Evolutionary conservation across 192 early-diverging fungal genomes (phyloP).

Genomic region (Entomortierella chlamydospora): DNA sequence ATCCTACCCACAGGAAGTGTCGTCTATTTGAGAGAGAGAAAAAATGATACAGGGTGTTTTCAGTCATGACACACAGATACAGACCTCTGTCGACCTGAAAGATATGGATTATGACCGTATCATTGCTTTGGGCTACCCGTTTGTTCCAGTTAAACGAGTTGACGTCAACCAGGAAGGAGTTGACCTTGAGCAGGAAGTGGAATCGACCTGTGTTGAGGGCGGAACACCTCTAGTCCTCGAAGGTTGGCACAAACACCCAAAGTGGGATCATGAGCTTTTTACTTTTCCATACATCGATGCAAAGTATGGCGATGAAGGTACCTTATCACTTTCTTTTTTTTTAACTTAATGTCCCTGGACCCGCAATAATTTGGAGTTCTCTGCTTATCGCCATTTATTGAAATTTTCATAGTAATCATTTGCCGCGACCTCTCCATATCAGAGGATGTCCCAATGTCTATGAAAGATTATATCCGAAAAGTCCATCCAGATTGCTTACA

Average conservation of each 20-base stretch:
- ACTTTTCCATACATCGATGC: conserved; percentile 24
- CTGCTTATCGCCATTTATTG: no score
- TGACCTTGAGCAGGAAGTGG: conserved; percentile 21
- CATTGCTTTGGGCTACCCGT: conserved; percentile 26
- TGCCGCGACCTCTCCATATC: conserved; percentile 28
- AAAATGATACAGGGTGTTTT: conserved; percentile 27
- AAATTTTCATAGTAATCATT: conserved; percentile 18
- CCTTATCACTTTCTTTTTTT: background rate
- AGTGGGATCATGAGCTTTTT: conserved; percentile 16
- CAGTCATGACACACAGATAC: background rate
- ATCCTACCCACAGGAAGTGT: no score
- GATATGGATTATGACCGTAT: conserved; percentile 19
- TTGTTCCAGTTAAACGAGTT: conserved; percentile 17
- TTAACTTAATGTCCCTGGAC: no score
- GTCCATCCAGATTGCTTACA: conserved; percentile 16
- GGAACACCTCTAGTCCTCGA: conserved; percentile 38
- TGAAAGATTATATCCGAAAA: conserved; percentile 33
- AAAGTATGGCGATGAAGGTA: conserved; percentile 27
- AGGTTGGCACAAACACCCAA: conserved; percentile 19
- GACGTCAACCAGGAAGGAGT: conserved; percentile 6
- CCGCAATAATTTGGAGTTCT: no score
- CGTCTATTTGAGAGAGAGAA: no score
- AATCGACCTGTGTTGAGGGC: conserved; percentile 4
- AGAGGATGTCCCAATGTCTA: conserved; percentile 18
- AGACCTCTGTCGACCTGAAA: conserved; percentile 10